Evolutionary conservation across 495 filamentous ascomycete species (phyloP).

Genomic region (Talaromyces adpressus): DNA sequence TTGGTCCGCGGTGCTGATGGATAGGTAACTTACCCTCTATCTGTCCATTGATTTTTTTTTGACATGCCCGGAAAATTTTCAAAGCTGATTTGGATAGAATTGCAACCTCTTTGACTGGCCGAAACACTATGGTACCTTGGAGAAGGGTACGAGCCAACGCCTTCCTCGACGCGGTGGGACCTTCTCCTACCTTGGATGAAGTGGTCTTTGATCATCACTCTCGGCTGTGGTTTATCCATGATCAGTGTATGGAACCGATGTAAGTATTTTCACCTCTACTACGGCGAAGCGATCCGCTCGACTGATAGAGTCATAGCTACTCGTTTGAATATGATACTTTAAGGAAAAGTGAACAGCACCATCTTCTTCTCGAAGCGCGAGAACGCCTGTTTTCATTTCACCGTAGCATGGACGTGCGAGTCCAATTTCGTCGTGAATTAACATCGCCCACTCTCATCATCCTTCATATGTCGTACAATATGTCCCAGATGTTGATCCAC

Average conservation of each 20-base stretch:
- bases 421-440: background rate
- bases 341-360: background rate
- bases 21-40: background rate
- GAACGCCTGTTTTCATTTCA: background rate
- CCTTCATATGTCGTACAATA: slow-evolving; percentile 1
- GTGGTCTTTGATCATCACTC: background rate
- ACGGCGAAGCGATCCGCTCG: background rate
- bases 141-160: background rate
- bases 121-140: slow-evolving; percentile 1
- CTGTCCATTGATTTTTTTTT: background rate
- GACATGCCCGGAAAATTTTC: background rate
- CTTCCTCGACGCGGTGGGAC: background rate
- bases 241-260: background rate
- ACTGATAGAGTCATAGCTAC: background rate
- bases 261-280: background rate
- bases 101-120: background rate
- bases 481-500: slow-evolving; percentile 1
- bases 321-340: background rate
- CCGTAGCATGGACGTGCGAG: background rate
- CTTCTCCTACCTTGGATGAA: background rate
- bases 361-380: background rate
- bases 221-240: background rate
- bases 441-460: background rate
- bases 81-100: background rate
- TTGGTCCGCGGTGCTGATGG: background rate